Evolutionary conservation across 768 basidiomycete genomes (phyloP).

Genomic region (Suillus cothurnatus): DNA sequence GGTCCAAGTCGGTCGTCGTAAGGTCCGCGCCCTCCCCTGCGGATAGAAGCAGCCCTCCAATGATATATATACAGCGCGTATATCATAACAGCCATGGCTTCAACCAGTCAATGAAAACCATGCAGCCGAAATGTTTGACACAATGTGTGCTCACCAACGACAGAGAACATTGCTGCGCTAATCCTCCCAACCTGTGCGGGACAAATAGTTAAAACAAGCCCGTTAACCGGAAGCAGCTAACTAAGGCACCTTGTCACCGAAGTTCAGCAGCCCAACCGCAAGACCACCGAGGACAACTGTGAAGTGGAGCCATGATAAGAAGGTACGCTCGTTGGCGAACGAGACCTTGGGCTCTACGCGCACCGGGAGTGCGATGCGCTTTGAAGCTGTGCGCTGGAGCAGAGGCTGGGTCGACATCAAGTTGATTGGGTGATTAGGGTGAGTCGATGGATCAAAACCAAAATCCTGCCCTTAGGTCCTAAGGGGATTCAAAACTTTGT

Average conservation of each 20-base stretch:
- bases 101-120: conserved; percentile 15
- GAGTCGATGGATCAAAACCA: neutral
- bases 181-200: conserved; percentile 82
- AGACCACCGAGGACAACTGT: conserved; percentile 97
- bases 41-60: conserved; percentile 93
- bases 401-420: conserved; percentile 97
- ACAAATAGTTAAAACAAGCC: conserved; percentile 4
- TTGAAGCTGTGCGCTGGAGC: conserved; percentile 88
- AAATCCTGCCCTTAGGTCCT: neutral
- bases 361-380: conserved; percentile 96
- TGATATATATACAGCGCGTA: conserved; percentile 96
- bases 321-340: conserved; percentile 93
- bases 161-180: conserved; percentile 94
- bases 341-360: conserved; percentile 94
- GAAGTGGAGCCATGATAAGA: conserved; percentile 98
- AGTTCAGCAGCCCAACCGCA: conserved; percentile 94
- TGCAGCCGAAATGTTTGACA: neutral
- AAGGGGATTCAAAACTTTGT: conserved; percentile 1
- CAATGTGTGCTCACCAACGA: conserved; percentile 69
- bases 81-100: conserved; percentile 96
- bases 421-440: neutral
- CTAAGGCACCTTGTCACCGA: conserved; percentile 84
- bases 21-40: conserved; percentile 87
- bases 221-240: neutral
- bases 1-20: conserved; percentile 97